phyloP scores from a whole-genome alignment of 2,329 filamentous ascomycete genomes.

The Lasiodiplodia sp. region DNA sequence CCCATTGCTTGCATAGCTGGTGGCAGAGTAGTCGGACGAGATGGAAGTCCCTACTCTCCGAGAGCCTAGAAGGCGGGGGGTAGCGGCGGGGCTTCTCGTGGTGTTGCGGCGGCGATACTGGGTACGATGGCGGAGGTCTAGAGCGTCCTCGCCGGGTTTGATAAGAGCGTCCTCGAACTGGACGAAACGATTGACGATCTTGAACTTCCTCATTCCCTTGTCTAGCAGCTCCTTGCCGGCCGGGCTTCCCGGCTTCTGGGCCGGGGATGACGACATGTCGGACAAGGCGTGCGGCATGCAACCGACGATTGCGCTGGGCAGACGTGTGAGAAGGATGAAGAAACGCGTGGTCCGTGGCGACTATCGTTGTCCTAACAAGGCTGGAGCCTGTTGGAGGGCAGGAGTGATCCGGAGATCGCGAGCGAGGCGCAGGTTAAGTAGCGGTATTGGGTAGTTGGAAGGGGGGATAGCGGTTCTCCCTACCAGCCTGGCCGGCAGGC shows the following conservation, averaged over 20 bases:
- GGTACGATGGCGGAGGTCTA: background rate
- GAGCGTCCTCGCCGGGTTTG: conserved; percentile 14
- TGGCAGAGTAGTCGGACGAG: background rate
- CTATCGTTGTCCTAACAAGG: background rate
- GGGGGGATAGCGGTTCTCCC: background rate
- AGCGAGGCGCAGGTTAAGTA: background rate
- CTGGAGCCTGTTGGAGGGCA: background rate
- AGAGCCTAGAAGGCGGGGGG: too few species aligned
- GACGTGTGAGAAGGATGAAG: background rate
- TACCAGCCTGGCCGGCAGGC: background rate
- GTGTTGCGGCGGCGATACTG: background rate
- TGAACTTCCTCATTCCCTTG: background rate
- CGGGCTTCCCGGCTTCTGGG: too few species aligned
- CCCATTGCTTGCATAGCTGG: background rate
- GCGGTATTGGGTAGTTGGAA: background rate
- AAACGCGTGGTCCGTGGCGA: background rate
- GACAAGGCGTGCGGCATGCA: conserved; percentile 8
- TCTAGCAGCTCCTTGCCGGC: background rate
- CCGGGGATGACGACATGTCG: background rate
- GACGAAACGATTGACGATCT: background rate
- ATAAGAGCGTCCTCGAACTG: conserved; percentile 3
- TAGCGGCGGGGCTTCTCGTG: background rate
- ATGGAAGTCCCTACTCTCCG: background rate
- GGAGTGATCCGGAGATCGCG: background rate
- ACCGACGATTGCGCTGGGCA: background rate